phyloP scores from a whole-genome alignment of 148 eudicot species.

The Limonium bicolor region DNA sequence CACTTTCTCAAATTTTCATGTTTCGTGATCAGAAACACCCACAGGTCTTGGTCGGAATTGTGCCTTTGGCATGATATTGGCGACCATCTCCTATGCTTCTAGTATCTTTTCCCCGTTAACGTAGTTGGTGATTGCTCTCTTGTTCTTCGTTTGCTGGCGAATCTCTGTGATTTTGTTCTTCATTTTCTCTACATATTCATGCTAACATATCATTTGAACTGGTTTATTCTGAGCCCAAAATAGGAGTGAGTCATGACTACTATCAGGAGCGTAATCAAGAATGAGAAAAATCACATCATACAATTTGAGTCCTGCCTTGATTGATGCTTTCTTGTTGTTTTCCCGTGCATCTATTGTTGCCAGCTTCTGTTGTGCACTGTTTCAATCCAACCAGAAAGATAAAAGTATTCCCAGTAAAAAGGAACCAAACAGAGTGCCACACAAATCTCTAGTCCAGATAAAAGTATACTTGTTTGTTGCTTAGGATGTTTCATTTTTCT shows the following conservation, averaged over 20 bases:
- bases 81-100: conserved; percentile 64
- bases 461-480: conserved; percentile 73
- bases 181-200: conserved; percentile 75
- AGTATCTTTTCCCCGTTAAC: conserved; percentile 52
- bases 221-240: too few relatives aligned
- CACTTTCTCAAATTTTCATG: too few relatives aligned
- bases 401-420: not conserved
- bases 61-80: conserved; percentile 73
- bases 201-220: too few relatives aligned
- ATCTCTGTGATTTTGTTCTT: conserved; percentile 53
- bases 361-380: conserved; percentile 69
- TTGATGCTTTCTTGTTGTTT: conserved; percentile 64
- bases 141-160: conserved; percentile 74
- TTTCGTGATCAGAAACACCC: conserved; percentile 53
- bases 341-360: conserved; percentile 69
- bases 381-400: not conserved
- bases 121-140: conserved; percentile 56
- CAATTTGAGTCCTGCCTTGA: conserved; percentile 57
- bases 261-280: too few relatives aligned
- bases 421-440: not conserved
- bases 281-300: conserved; percentile 40
- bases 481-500: conserved; percentile 79
- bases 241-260: too few relatives aligned
- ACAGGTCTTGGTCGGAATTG: conserved; percentile 60
- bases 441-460: not conserved